phyloP scores from a whole-genome alignment of 1,284 basidiomycete species.

The Coriolopsis trogii region DNA sequence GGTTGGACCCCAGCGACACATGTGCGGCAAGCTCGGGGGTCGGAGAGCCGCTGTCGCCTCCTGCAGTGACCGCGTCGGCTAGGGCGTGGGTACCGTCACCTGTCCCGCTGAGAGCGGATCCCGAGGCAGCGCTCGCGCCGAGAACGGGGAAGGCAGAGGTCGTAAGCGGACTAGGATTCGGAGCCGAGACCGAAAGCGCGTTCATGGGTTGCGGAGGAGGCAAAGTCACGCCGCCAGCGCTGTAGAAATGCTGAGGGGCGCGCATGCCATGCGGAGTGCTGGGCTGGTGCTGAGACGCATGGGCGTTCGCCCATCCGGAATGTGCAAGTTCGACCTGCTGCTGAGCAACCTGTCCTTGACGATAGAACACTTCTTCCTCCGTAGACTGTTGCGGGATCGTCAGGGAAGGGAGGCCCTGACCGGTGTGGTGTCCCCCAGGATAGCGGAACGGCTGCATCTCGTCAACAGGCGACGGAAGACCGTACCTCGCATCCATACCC shows the following conservation, averaged over 20 bases:
- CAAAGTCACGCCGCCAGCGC: slow-evolving; percentile 14
- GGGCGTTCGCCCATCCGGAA: slow-evolving; percentile 12
- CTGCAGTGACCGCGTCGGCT: slow-evolving; percentile 3
- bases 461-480: slow-evolving; percentile 21
- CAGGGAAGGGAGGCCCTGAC: slow-evolving; percentile 16
- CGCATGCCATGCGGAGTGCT: slow-evolving; percentile 10
- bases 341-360: slow-evolving; percentile 8
- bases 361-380: slow-evolving; percentile 22
- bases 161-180: slow-evolving; percentile 24
- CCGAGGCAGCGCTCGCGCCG: slow-evolving; percentile 10
- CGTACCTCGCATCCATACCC: slow-evolving; percentile 24
- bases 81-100: slow-evolving; percentile 4
- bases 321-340: slow-evolving; percentile 21
- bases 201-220: slow-evolving; percentile 20
- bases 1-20: slow-evolving; percentile 35
- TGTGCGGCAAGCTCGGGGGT: slow-evolving; percentile 27
- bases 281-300: slow-evolving; percentile 4
- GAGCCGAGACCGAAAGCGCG: slow-evolving; percentile 18
- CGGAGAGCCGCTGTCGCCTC: slow-evolving; percentile 17
- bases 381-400: slow-evolving; percentile 15
- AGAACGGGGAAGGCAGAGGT: slow-evolving; percentile 16
- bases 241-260: slow-evolving; percentile 23
- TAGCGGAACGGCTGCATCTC: slow-evolving; percentile 20
- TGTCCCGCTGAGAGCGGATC: slow-evolving; percentile 1
- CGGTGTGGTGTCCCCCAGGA: slow-evolving; percentile 7